Conservation (phyloP, 1,139 yeast species). For the Debaryomyces sp. region DNA sequence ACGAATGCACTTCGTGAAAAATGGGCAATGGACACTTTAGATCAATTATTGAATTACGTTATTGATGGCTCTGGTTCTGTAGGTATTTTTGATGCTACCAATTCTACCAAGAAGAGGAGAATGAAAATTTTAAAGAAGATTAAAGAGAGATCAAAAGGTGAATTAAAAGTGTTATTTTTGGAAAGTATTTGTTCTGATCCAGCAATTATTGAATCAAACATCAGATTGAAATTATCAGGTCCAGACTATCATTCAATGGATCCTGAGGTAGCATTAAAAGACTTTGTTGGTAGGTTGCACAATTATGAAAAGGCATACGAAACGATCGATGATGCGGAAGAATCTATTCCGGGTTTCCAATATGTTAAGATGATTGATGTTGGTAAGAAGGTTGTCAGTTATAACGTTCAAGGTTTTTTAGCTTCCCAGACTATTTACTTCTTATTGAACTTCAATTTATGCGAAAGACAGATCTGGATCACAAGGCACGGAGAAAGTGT, state of each 20-base stretch:
- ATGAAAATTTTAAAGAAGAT: slow-evolving; percentile 68
- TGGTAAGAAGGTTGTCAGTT: slow-evolving; percentile 90
- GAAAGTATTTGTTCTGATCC: slow-evolving; percentile 89
- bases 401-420: slow-evolving; percentile 86
- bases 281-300: slow-evolving; percentile 77
- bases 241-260: slow-evolving; percentile 93
- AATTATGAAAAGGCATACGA: slow-evolving; percentile 92
- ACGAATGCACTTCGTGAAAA: slow-evolving; percentile 75
- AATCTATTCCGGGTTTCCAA: slow-evolving; percentile 62
- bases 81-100: slow-evolving; percentile 95
- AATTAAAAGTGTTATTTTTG: slow-evolving; percentile 77
- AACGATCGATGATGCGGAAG: slow-evolving; percentile 81
- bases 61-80: slow-evolving; percentile 84
- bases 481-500: slow-evolving; percentile 92
- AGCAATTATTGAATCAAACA: slow-evolving; percentile 75
- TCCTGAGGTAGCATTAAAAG: slow-evolving; percentile 74
- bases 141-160: slow-evolving; percentile 69
- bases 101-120: slow-evolving; percentile 79
- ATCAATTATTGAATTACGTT: slow-evolving; percentile 79
- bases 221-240: slow-evolving; percentile 82
- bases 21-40: slow-evolving; percentile 96
- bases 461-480: slow-evolving; percentile 93
- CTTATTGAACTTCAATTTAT: slow-evolving; percentile 82
- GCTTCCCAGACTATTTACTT: slow-evolving; percentile 94
- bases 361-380: slow-evolving; percentile 96